Conservation (phyloP, 768 basidiomycete genomes). For the Trametes villosa region DNA sequence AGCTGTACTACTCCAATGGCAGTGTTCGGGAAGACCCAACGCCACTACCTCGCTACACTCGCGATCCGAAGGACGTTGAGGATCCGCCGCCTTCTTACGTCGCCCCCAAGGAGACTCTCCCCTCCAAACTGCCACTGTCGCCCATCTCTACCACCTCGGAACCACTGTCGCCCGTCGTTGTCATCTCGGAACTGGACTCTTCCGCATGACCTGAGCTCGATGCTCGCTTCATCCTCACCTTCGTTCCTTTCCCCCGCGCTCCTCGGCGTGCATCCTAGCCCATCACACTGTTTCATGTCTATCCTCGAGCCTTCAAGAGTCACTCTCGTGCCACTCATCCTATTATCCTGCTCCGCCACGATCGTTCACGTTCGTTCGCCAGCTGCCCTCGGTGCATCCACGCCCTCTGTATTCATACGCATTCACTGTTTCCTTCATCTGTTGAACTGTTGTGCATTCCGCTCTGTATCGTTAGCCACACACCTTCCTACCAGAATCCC, state of each 20-base stretch:
- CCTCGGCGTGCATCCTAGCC: background rate
- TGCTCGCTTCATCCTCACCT: background rate
- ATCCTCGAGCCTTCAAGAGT: too few relatives aligned
- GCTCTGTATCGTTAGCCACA: slow-evolving; percentile 16
- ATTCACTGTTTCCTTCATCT: background rate
- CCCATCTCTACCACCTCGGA: background rate
- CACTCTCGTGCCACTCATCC: background rate
- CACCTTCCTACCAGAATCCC: background rate
- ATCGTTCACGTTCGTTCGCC: background rate
- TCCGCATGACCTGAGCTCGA: background rate
- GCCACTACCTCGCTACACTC: slow-evolving; percentile 44
- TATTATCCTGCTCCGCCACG: background rate
- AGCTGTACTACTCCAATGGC: slow-evolving; percentile 75
- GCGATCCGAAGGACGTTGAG: slow-evolving; percentile 12
- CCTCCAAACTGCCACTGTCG: slow-evolving; percentile 8
- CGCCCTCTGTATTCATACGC: background rate
- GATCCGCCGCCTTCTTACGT: background rate
- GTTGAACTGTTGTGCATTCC: background rate
- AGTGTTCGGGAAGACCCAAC: slow-evolving; percentile 72
- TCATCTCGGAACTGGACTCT: background rate
- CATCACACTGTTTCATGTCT: too few relatives aligned
- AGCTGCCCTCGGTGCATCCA: too few relatives aligned
- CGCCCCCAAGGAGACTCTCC: slow-evolving; percentile 17
- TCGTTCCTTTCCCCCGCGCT: background rate
- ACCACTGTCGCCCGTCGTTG: background rate